A percentile compares a stretch with the other conserved stretches of the same genome.
Evolutionary conservation across 2,329 filamentous ascomycete genomes (phyloP).

Genomic region (Chalaropsis thielavioides): DNA sequence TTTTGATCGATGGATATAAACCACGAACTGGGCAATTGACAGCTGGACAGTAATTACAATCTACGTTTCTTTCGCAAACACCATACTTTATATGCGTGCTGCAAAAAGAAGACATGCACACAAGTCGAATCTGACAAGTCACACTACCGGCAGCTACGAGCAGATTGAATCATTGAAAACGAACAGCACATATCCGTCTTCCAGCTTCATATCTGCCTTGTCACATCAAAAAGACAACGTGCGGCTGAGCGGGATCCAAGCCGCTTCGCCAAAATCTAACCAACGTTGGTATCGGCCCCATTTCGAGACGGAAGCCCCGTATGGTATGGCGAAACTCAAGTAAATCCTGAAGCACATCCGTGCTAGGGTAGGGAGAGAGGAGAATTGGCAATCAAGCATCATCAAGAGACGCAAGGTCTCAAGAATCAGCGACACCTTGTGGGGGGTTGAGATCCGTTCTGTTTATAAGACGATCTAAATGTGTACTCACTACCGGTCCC

Average conservation of each 20-base stretch:
- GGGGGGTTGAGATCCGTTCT: constrained; percentile 44
- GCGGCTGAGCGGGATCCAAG: not conserved
- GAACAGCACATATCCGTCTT: not conserved
- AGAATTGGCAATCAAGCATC: constrained; percentile 85
- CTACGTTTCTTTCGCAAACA: not conserved
- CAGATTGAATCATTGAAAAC: not conserved
- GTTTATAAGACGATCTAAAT: constrained; percentile 39
- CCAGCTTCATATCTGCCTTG: not conserved
- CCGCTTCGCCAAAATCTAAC: not conserved
- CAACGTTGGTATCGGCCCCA: not conserved
- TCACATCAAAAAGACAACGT: not conserved
- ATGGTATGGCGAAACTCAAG: not conserved
- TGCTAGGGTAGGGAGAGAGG: not conserved
- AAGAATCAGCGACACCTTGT: constrained; percentile 86
- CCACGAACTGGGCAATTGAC: constrained; percentile 4
- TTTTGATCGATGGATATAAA: constrained; percentile 16
- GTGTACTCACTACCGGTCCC: constrained; percentile 38
- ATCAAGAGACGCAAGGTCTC: constrained; percentile 39
- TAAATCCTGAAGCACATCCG: constrained; percentile 4
- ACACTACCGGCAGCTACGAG: not conserved
- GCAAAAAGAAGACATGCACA: constrained; percentile 2
- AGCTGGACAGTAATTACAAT: constrained; percentile 2
- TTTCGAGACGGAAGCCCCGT: not conserved
- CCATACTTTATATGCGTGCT: not conserved
- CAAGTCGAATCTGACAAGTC: not conserved